Evolutionary conservation across 2,329 filamentous ascomycete species (phyloP), one percentile per base, ranked within the genome.

Genomic region (Uncinocarpus reesii): DNA sequence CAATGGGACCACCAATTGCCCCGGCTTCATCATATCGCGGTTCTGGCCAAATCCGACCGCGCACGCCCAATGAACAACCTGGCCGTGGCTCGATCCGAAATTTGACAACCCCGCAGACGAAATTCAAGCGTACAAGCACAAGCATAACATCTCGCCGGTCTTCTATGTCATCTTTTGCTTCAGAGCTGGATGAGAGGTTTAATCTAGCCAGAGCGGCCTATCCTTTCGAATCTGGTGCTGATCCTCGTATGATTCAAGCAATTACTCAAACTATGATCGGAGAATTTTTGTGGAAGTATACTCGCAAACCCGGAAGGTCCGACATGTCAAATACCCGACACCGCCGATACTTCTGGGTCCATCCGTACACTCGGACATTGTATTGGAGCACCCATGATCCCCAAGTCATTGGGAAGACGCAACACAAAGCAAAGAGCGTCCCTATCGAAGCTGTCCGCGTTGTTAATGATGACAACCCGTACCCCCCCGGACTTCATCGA

Each of bases 211-310:
- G 65, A 49, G 76, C 76, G 47, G 59, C 71, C 5, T 67, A 72
- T 40, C 82, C 81, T 11, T 77, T 92, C 52, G 78, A 80, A 7
- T 73, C 80, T 16, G 78, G 78, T 54, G 94, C 88, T 4, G 92
- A 98, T 68, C 90, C 90, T 53, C 85, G 90, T 58, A 95, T 98
- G 88, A 96, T 98, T 57, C 88, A 95, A 70, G 92, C 92, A 42
- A 95, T 98, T 56, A 98, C 92, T 1, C 90, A 98, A 67, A 96
- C 92, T 15, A 98, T 98, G 92, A 96, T 98, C 61, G 92, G 92
- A 48, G 92, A 98, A 65, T 96, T 90, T 65, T 74, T 98, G 34
- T 98, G 92, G 92, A 98, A 98, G 66, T 98, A 98, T 68, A 98
- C 92, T 0, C 84, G 92, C 59, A 95, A 92, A 71, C 77, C 89